A percentile compares a stretch with the other conserved stretches of the same genome.
These are phyloP conservation scores for Pseudogymnoascus sp. DNA, from an alignment of 2,329 filamentous ascomycete genomes.

Conservation along the genomic window DNA sequence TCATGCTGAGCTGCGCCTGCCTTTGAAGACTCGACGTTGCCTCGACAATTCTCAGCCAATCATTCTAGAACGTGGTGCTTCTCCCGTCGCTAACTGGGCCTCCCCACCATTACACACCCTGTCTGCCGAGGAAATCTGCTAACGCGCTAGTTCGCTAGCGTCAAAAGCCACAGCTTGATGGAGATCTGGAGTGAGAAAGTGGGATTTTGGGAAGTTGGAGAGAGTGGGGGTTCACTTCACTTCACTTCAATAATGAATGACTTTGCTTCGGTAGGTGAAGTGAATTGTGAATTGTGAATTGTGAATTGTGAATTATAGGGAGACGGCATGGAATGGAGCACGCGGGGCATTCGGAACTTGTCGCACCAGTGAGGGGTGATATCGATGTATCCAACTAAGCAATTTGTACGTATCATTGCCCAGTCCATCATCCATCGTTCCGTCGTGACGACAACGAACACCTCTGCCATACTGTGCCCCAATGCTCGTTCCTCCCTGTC, in stretches of 20 bases:
- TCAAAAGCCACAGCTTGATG: neutral
- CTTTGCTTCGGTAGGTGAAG: too few species aligned
- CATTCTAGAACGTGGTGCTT: neutral
- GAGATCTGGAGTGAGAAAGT: neutral
- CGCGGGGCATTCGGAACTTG: neutral
- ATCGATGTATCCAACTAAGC: neutral
- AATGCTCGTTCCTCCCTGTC: neutral
- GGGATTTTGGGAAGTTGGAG: neutral
- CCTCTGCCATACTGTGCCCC: neutral
- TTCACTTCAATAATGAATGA: neutral
- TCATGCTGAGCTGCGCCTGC: neutral
- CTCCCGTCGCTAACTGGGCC: conserved; percentile 3
- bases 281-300: too few species aligned
- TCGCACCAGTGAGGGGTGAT: neutral
- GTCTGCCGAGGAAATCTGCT: neutral
- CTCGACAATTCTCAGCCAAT: neutral
- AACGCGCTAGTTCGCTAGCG: neutral
- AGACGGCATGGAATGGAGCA: neutral
- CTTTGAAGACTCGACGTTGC: neutral
- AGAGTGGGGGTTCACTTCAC: neutral
- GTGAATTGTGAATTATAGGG: too few species aligned
- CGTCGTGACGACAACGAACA: conserved; percentile 2
- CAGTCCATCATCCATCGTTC: neutral
- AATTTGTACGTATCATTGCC: neutral
- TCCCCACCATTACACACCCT: neutral